Evolutionary conservation across 257 asterid species (phyloP).

Genomic region (Fraxinus excelsior): DNA sequence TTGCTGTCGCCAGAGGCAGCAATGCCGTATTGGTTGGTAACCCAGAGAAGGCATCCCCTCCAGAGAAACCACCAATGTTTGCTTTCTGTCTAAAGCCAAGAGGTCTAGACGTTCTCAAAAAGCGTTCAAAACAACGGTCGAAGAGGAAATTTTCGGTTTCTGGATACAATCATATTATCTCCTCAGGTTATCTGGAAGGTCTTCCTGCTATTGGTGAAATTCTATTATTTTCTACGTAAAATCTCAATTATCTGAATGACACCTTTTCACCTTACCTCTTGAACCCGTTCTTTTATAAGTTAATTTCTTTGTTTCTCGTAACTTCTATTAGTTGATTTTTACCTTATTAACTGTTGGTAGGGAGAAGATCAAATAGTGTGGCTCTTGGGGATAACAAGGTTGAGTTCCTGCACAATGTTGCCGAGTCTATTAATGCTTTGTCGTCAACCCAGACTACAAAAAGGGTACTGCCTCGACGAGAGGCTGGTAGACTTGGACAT

Average conservation of each 20-base stretch:
- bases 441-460: slow-evolving; percentile 59
- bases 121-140: slow-evolving; percentile 85
- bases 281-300: not conserved
- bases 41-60: slow-evolving; percentile 52
- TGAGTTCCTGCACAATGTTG: slow-evolving; percentile 37
- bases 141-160: slow-evolving; percentile 70
- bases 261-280: not conserved
- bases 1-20: slow-evolving; percentile 47
- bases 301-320: not conserved
- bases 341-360: slow-evolving; percentile 37
- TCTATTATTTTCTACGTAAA: slow-evolving; percentile 12
- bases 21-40: slow-evolving; percentile 44
- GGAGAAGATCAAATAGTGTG: slow-evolving; percentile 65
- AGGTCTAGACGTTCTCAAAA: slow-evolving; percentile 83
- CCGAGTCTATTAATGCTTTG: slow-evolving; percentile 62
- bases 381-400: slow-evolving; percentile 54
- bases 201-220: slow-evolving; percentile 50
- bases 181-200: slow-evolving; percentile 59
- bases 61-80: slow-evolving; percentile 86
- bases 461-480: slow-evolving; percentile 56
- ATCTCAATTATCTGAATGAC: not conserved
- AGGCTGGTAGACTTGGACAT: slow-evolving; percentile 27
- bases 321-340: slow-evolving; percentile 3
- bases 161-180: slow-evolving; percentile 53
- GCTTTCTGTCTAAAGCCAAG: slow-evolving; percentile 95